phyloP scores from a whole-genome alignment of 768 basidiomycete species.

The Mycena epipterygia region DNA sequence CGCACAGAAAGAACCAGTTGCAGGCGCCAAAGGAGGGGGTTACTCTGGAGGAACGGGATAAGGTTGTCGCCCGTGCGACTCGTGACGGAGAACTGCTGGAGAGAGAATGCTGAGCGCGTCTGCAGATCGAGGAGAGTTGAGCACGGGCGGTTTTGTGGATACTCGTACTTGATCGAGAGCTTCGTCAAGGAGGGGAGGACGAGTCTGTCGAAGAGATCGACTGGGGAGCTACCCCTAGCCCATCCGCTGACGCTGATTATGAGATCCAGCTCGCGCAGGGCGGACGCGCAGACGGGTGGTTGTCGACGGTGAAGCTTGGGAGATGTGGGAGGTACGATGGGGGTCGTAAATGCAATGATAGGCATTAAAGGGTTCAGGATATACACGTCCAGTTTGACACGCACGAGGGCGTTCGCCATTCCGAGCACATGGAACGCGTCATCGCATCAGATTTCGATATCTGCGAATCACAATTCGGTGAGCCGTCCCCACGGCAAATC shows the following conservation, averaged over 20 bases:
- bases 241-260: too few species aligned
- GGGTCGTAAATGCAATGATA: too few species aligned
- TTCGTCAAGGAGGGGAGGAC: slow-evolving; percentile 2
- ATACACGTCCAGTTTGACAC: neutral
- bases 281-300: too few species aligned
- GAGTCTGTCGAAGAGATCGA: neutral
- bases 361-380: too few species aligned
- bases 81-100: neutral
- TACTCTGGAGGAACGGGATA: neutral
- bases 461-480: neutral
- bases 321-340: too few species aligned
- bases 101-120: neutral
- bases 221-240: neutral
- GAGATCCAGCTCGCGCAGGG: too few species aligned
- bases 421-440: neutral
- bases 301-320: too few species aligned
- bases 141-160: neutral
- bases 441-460: neutral
- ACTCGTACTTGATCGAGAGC: neutral
- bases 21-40: neutral
- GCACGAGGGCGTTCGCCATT: neutral
- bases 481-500: slow-evolving; percentile 1
- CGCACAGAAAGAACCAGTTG: neutral
- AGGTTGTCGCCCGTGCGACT: neutral
- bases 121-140: neutral